Percentiles rank a stretch among this genome's conserved stretches.
Conservation (phyloP, 495 filamentous ascomycete genomes). For the Tetracladium setigerum region DNA sequence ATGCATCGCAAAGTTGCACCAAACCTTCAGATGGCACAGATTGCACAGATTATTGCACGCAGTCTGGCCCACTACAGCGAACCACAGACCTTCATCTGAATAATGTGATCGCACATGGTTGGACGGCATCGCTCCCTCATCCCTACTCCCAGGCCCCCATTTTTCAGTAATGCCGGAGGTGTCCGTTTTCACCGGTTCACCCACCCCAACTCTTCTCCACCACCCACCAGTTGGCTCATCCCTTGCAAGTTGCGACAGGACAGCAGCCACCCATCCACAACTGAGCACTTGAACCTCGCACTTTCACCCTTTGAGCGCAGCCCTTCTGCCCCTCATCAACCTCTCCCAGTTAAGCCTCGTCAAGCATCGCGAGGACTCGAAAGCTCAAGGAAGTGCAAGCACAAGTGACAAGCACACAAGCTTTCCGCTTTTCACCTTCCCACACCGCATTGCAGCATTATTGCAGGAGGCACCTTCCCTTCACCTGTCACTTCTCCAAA, state of each 20-base stretch:
- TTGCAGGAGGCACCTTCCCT: neutral
- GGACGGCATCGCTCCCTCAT: neutral
- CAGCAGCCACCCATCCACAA: neutral
- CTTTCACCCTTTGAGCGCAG: neutral
- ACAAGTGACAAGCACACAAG: conserved; percentile 3
- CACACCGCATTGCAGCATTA: neutral
- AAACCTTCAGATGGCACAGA: too few species aligned
- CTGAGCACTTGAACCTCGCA: conserved; percentile 7
- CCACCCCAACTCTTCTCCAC: too few species aligned
- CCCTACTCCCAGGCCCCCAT: neutral
- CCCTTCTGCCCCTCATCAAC: neutral
- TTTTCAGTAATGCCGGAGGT: too few species aligned
- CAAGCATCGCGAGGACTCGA: conserved; percentile 1
- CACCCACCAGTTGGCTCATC: too few species aligned
- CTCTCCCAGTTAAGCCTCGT: conserved; percentile 7
- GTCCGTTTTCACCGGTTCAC: too few species aligned
- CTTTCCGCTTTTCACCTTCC: neutral
- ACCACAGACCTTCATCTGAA: neutral
- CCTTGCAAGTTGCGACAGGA: too few species aligned
- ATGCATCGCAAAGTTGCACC: too few species aligned
- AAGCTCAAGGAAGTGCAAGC: conserved; percentile 5
- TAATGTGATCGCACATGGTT: neutral
- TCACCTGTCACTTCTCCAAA: neutral
- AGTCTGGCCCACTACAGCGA: conserved; percentile 3
- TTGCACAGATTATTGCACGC: neutral